phyloP scores from a whole-genome alignment of 2,329 filamentous ascomycete species.

The Tetracladium maxilliforme region DNA sequence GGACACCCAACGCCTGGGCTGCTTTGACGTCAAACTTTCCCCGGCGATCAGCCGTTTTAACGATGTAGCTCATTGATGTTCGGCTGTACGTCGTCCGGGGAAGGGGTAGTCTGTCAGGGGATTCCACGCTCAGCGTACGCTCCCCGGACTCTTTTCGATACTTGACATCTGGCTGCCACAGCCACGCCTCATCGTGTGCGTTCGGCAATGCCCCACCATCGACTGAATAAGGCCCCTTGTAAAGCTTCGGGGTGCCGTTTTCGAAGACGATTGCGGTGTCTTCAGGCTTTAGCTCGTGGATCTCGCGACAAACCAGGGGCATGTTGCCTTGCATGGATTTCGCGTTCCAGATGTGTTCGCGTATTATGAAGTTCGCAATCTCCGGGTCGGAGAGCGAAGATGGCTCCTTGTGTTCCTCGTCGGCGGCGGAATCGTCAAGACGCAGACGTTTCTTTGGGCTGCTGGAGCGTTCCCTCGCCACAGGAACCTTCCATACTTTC shows the following conservation, averaged over 20 bases:
- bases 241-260: no score
- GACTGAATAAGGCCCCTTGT: no score
- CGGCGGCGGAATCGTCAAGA: conserved; percentile 26
- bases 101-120: conserved; percentile 54
- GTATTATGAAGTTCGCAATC: no score
- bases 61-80: conserved; percentile 72
- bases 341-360: conserved; percentile 18
- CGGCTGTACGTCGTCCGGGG: conserved; percentile 52
- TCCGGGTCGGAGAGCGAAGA: conserved; percentile 4
- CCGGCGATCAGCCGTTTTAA: conserved; percentile 60
- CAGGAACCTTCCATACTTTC: conserved; percentile 70
- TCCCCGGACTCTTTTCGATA: no score
- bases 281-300: conserved; percentile 51
- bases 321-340: conserved; percentile 55
- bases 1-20: conserved; percentile 51
- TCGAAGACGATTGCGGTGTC: no score
- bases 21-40: conserved; percentile 63
- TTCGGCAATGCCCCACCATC: no score
- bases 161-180: no score
- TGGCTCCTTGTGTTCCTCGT: conserved; percentile 3
- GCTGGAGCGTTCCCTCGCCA: conserved; percentile 19
- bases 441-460: conserved; percentile 28
- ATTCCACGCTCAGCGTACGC: no score
- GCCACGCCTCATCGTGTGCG: conserved; percentile 22
- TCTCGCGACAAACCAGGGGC: conserved; percentile 51